These are phyloP conservation scores for Saccharomycopsis phalli DNA, from an alignment of 1,139 yeast species.

Conservation along the genomic window DNA sequence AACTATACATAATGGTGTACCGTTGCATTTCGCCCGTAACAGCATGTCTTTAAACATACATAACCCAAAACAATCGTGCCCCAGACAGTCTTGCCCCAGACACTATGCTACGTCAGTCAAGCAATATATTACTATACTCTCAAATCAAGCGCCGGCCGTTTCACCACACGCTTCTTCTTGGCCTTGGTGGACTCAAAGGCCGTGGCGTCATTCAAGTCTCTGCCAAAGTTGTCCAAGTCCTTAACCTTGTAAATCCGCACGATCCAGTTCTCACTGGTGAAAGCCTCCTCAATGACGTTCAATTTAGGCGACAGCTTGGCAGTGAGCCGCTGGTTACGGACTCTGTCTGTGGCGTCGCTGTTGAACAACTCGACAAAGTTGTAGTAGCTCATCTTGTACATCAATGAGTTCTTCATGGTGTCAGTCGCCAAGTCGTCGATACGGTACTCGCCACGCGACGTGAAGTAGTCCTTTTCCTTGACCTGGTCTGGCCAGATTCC, in stretches of 20 bases:
- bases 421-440: slow-evolving; percentile 75
- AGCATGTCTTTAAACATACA: too few species aligned
- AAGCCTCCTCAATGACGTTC: slow-evolving; percentile 84
- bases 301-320: slow-evolving; percentile 49
- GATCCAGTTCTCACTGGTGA: slow-evolving; percentile 93
- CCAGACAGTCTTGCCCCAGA: too few species aligned
- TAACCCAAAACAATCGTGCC: too few species aligned
- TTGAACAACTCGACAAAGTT: slow-evolving; percentile 65
- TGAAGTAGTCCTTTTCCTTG: slow-evolving; percentile 75
- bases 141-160: slow-evolving; percentile 47
- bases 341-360: slow-evolving; percentile 71
- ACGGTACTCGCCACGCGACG: slow-evolving; percentile 77
- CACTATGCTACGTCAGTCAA: too few species aligned
- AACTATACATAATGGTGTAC: too few species aligned
- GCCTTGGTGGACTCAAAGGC: slow-evolving; percentile 35
- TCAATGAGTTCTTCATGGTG: slow-evolving; percentile 78
- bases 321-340: slow-evolving; percentile 72
- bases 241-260: slow-evolving; percentile 92
- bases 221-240: slow-evolving; percentile 79
- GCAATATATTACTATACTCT: slow-evolving; percentile 36
- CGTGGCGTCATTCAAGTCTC: slow-evolving; percentile 49
- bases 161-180: slow-evolving; percentile 39
- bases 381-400: slow-evolving; percentile 94
- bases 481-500: slow-evolving; percentile 99
- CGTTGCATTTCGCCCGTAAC: too few species aligned